Evolutionary conservation across 768 basidiomycete species (phyloP), one percentile per base, ranked within the genome.

Genomic region (Mycena epipterygia): DNA sequence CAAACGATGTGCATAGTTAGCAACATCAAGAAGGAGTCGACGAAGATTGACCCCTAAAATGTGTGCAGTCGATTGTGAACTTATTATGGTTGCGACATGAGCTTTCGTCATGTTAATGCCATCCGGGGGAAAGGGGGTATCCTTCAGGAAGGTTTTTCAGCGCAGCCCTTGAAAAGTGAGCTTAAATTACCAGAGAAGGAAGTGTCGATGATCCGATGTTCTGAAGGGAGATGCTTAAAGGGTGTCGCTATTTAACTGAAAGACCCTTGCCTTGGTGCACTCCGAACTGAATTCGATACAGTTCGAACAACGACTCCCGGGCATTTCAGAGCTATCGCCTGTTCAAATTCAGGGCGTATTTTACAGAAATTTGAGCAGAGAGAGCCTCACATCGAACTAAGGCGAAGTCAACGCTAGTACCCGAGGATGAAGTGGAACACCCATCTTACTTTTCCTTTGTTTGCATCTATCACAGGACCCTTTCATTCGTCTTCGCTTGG

Each of bases 251-350:
- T 23, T 58, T 64, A 27, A 61, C 9, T 21, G 35, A 29, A 30
- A 39, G 6, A 29, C 25, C 35, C 14, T 16, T 37, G 7, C 1
- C 25, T 25, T 93, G 92, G 89, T 90, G 79, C 92, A 93, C 5
- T 90, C 88, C 46, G 86, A 85, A 72, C 83, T 87, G 75, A 88
- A 91, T 7, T 89, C 84, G 35, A 88, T 82, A 76, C 92, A 93
- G 78, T 92, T 92, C 1, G 91, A 89, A 77, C 92, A 93, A 65
- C 85, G 79, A 74, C 90, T 89, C 39, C 86, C 86, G 6, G 90
- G 87, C 88, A 89, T 90, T 75, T 89, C 89, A 3, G 87, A 89
- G 68, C 93, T 93, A 80, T 94, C 91, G 76, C 91, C 90, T 91
- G 64, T n/a, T n/a, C n/a, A n/a, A n/a, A n/a, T n/a, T n/a, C n/a